A percentile compares a stretch with the other conserved stretches of the same genome.
These are phyloP conservation scores for Candida vaughaniae DNA, from an alignment of 805 yeast species.

Conservation along the genomic window DNA sequence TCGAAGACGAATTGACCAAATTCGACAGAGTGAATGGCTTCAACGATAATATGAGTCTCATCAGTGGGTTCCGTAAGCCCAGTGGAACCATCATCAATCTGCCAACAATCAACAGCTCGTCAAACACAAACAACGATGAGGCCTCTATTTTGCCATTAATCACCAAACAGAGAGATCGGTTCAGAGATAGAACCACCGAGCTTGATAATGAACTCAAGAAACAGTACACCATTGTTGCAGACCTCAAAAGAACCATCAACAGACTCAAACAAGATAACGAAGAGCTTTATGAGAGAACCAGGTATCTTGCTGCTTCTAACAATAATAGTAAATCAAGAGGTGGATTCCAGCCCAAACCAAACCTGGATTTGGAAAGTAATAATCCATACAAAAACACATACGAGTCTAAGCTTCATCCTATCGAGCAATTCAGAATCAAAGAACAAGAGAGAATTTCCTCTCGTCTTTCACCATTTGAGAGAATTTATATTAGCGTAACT, in stretches of 20 bases:
- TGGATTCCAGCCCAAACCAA: conserved; percentile 29
- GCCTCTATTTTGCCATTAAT: conserved; percentile 74
- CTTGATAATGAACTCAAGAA: conserved; percentile 78
- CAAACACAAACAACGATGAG: conserved; percentile 27
- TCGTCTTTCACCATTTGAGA: conserved; percentile 72
- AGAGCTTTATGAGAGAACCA: conserved; percentile 74
- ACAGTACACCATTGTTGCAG: conserved; percentile 51
- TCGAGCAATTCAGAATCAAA: conserved; percentile 73
- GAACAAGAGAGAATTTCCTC: conserved; percentile 77
- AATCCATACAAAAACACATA: conserved; percentile 58
- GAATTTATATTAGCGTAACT: conserved; percentile 71
- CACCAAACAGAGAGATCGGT: conserved; percentile 93
- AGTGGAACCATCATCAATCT: conserved; percentile 3
- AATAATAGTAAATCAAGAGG: conserved; percentile 28
- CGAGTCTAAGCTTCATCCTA: conserved; percentile 79
- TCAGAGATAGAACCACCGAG: conserved; percentile 77
- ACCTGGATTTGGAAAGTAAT: conserved; percentile 53
- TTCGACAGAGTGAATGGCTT: conserved; percentile 51
- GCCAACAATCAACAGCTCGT: conserved; percentile 1
- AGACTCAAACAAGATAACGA: conserved; percentile 70
- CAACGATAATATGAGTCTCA: conserved; percentile 61
- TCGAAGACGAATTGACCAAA: conserved; percentile 72
- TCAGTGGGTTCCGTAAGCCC: conserved; percentile 48
- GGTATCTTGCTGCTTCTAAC: conserved; percentile 53
- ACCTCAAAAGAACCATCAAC: conserved; percentile 63